phyloP scores from a whole-genome alignment of 495 filamentous ascomycete species.

The Aspergillus incahuasiensis region DNA sequence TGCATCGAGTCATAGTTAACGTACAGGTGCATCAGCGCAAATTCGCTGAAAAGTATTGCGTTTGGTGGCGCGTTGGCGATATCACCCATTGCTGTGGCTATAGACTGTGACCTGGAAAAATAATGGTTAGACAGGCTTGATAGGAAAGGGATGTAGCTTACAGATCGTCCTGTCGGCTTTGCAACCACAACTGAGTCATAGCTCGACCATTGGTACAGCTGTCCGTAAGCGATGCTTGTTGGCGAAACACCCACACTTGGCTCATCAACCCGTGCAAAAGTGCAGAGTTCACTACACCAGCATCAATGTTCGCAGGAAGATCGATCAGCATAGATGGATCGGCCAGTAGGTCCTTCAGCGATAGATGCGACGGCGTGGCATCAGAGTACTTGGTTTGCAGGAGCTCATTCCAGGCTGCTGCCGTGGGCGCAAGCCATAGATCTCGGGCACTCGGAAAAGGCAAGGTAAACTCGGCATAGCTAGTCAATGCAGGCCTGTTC shows the following conservation, averaged over 20 bases:
- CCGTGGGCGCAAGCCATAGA: conserved; percentile 51
- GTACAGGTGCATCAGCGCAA: conserved; percentile 53
- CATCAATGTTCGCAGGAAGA: conserved; percentile 32
- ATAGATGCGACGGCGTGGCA: neutral
- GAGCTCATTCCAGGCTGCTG: conserved; percentile 47
- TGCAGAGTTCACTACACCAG: conserved; percentile 42
- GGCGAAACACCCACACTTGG: conserved; percentile 25
- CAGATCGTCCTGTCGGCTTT: conserved; percentile 27
- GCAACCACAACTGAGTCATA: conserved; percentile 21
- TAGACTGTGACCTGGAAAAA: neutral
- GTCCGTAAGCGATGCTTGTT: conserved; percentile 18
- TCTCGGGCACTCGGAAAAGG: conserved; percentile 49
- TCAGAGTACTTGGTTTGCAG: conserved; percentile 11
- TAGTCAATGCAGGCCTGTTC: conserved; percentile 45
- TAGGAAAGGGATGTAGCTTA: neutral
- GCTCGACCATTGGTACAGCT: conserved; percentile 9
- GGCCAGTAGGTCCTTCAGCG: neutral
- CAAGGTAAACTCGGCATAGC: conserved; percentile 55
- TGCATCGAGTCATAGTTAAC: conserved; percentile 57
- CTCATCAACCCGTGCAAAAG: conserved; percentile 27
- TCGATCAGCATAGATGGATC: neutral
- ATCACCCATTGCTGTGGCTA: neutral
- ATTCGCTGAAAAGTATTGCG: conserved; percentile 42
- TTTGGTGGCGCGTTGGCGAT: conserved; percentile 2
- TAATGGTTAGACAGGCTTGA: neutral